Percentiles rank a stretch among this genome's conserved stretches.
phyloP scores from a whole-genome alignment of 345 rosid genomes.

The Psidium friedrichsthalianum region DNA sequence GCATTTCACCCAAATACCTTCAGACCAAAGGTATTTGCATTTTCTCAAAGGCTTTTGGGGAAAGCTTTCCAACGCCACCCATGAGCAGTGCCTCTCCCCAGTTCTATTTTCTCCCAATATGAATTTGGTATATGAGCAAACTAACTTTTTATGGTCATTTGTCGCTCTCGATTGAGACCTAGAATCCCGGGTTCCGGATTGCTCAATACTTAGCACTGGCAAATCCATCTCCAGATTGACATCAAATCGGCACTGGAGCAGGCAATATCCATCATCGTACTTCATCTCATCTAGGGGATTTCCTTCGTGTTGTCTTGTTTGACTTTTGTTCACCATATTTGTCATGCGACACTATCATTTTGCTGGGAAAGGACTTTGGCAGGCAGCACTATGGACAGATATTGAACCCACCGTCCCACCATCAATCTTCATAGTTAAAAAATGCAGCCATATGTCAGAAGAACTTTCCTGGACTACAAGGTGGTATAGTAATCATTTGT shows the following conservation, averaged over 20 bases:
- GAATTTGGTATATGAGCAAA: not conserved
- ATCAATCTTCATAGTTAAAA: slow-evolving; percentile 51
- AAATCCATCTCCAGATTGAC: slow-evolving; percentile 6
- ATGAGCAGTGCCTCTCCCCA: slow-evolving; percentile 16
- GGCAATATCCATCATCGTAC: slow-evolving; percentile 13
- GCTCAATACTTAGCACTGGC: slow-evolving; percentile 11
- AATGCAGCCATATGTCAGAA: not conserved
- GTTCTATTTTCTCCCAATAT: slow-evolving; percentile 4
- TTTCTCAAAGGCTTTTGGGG: too few relatives aligned
- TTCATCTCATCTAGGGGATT: slow-evolving; percentile 6
- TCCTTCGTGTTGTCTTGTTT: slow-evolving; percentile 4
- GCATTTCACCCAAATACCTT: too few relatives aligned
- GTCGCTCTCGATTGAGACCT: slow-evolving; percentile 4
- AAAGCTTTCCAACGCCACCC: too few relatives aligned
- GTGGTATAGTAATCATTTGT: not conserved
- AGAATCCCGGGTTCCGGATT: slow-evolving; percentile 7
- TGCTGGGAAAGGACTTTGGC: slow-evolving; percentile 9
- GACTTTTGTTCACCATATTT: not conserved
- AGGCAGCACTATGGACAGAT: slow-evolving; percentile 15
- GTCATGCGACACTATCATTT: slow-evolving; percentile 8
- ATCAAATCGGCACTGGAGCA: slow-evolving; percentile 1
- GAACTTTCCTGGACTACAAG: not conserved
- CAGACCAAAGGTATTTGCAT: too few relatives aligned
- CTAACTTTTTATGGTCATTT: slow-evolving; percentile 4
- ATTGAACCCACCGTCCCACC: slow-evolving; percentile 26